Percentiles rank a stretch among this genome's conserved stretches.
phyloP scores from a whole-genome alignment of 108 stramenopile species.

The Stephanodiscus triporus region DNA sequence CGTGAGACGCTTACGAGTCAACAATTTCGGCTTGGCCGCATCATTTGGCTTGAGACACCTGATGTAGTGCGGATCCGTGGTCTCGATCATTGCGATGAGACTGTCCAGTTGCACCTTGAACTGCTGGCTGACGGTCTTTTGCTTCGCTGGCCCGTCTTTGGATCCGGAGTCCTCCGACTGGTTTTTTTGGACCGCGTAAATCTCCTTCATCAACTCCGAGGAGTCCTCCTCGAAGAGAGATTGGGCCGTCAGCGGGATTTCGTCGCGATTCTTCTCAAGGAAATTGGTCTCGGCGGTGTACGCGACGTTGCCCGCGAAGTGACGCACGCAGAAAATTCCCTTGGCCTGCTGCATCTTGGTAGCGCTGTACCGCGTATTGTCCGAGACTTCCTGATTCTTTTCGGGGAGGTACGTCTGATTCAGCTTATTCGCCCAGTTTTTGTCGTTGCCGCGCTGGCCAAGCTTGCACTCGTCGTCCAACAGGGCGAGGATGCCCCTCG shows the following conservation, averaged over 20 bases:
- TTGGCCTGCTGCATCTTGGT: slow-evolving; percentile 78
- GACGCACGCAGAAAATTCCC: slow-evolving; percentile 84
- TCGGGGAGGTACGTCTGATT: slow-evolving; percentile 79
- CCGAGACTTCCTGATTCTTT: slow-evolving; percentile 75
- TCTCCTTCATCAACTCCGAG: slow-evolving; percentile 73
- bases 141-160: slow-evolving; percentile 51
- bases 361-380: slow-evolving; percentile 80
- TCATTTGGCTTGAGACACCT: slow-evolving; percentile 99
- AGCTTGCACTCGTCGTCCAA: slow-evolving; percentile 93
- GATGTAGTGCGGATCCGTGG: slow-evolving; percentile 99
- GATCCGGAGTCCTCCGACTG: slow-evolving; percentile 52
- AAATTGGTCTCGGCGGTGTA: slow-evolving; percentile 94
- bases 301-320: slow-evolving; percentile 96
- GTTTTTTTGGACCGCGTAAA: slow-evolving; percentile 70
- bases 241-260: slow-evolving; percentile 89
- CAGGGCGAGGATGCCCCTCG: slow-evolving; percentile 88
- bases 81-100: slow-evolving; percentile 89
- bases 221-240: slow-evolving; percentile 88
- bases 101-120: slow-evolving; percentile 92
- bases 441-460: slow-evolving; percentile 79
- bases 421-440: slow-evolving; percentile 84
- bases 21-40: slow-evolving; percentile 78
- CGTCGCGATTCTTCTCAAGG: slow-evolving; percentile 98
- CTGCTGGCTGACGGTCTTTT: slow-evolving; percentile 92
- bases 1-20: slow-evolving; percentile 84